These are phyloP conservation scores for Catharanthus roseus DNA, from an alignment of 257 asterid species.

Conservation along the genomic window DNA sequence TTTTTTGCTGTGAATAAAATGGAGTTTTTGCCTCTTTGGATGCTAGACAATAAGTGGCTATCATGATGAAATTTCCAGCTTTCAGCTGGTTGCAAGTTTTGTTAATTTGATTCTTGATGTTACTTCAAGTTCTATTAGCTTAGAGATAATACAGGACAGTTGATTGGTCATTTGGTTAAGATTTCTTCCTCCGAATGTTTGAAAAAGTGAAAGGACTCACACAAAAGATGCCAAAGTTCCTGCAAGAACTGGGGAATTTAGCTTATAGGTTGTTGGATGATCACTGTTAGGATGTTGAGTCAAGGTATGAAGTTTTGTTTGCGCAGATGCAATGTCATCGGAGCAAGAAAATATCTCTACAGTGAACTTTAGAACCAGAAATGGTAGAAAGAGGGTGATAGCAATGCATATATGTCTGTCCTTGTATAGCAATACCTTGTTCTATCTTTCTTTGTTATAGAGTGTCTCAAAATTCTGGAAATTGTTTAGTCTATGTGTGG, in stretches of 20 bases:
- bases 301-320: background rate
- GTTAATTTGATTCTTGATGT: background rate
- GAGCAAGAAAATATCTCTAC: no score
- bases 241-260: background rate
- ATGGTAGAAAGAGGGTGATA: background rate
- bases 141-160: background rate
- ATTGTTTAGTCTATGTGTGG: background rate
- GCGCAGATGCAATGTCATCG: background rate
- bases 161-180: background rate
- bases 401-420: background rate
- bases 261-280: background rate
- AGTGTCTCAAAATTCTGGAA: background rate
- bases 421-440: background rate
- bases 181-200: background rate
- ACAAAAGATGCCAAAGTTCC: background rate
- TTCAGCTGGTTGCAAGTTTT: background rate
- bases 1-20: no score
- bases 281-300: background rate
- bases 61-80: background rate
- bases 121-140: background rate
- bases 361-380: no score
- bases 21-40: background rate
- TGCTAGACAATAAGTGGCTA: background rate
- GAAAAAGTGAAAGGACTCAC: background rate
- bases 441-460: background rate